Evolutionary conservation across 805 yeast genomes (phyloP), one percentile per base, ranked within the genome.

Genomic region (Maudiozyma pseudohumilis): DNA sequence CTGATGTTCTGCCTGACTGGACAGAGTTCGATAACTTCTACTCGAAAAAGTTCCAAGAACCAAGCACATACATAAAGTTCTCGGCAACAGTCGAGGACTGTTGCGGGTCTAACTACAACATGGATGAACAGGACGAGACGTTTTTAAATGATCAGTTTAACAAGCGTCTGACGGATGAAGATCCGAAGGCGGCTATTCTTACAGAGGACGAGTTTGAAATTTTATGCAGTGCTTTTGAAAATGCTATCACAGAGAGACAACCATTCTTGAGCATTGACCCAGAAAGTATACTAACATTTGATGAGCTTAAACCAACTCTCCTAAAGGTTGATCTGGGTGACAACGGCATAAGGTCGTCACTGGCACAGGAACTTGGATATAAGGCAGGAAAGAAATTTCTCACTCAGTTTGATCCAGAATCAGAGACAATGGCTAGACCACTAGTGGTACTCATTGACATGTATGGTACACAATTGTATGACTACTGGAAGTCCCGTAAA

Each of bases 21-120:
- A 59, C 64, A 3, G 95, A 84, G 18, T 94, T 85, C 28, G 50
- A 65, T 6, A 72, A 78, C 47, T 87, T 72, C 60, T 92, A 92
- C 56, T 62, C 62, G 13, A 80, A 81, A 25, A 60, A 66, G 18
- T 89, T 83, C 59, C 57, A 57, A 3, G 79, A 77, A 43, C 95
- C 97, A 0, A 75, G 75, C 16, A 68, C 82, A 9, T 89, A 87
- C 56, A 83, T 92, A 40, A 80, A 86, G 49, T 84, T 84, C 49
- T 82, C 94, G 29, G 94, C 95, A 5, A 89, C 96, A 0, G 92
- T 89, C n/a, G 97, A 92, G 53, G 97, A 92, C 56, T 83, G 94
- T 17, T 69, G 77, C 15, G 96, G 96, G 1, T 76, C 81, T 32
- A 77, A 77, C 15, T 92, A 88, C 61, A 79, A 79, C 60, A 75